Conservation (phyloP, 345 rosid species). For the Populus davidiana region DNA sequence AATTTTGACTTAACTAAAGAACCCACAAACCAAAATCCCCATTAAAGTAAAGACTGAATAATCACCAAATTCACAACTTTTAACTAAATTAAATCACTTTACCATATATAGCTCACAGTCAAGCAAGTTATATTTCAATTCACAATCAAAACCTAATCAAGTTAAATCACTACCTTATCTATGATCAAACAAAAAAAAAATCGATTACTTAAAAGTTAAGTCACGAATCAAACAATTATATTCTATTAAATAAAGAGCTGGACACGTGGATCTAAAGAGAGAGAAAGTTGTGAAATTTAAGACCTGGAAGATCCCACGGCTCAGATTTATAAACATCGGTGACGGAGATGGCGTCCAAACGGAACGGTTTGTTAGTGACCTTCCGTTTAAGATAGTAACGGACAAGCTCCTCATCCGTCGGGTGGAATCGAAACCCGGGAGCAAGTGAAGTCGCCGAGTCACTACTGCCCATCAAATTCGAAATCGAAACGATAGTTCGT, state of each 20-base stretch:
- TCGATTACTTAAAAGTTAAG: neutral
- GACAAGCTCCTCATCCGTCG: conserved; percentile 92
- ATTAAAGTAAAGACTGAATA: neutral
- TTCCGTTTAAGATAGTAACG: conserved; percentile 86
- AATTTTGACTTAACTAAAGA: conserved; percentile 64
- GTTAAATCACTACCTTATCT: neutral
- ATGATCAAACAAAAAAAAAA: neutral
- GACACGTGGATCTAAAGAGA: neutral
- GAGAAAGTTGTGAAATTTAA: neutral
- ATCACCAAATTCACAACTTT: neutral
- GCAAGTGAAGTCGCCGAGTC: conserved; percentile 52
- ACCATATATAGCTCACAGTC: neutral
- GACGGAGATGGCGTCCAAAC: conserved; percentile 70
- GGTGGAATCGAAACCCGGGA: conserved; percentile 94
- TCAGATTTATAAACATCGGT: conserved; percentile 72
- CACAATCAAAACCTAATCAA: neutral
- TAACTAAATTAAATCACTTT: neutral
- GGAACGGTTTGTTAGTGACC: conserved; percentile 63
- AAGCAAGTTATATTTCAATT: neutral
- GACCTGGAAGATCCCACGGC: conserved; percentile 98
- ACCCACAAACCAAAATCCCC: conserved; percentile 1
- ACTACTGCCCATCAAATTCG: conserved; percentile 46
- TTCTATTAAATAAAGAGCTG: neutral
- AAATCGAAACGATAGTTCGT: neutral
- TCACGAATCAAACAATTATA: neutral